Percentiles rank a stretch among this genome's conserved stretches.
Conservation (phyloP, 257 asterid genomes). For the Gardenia jasminoides region DNA sequence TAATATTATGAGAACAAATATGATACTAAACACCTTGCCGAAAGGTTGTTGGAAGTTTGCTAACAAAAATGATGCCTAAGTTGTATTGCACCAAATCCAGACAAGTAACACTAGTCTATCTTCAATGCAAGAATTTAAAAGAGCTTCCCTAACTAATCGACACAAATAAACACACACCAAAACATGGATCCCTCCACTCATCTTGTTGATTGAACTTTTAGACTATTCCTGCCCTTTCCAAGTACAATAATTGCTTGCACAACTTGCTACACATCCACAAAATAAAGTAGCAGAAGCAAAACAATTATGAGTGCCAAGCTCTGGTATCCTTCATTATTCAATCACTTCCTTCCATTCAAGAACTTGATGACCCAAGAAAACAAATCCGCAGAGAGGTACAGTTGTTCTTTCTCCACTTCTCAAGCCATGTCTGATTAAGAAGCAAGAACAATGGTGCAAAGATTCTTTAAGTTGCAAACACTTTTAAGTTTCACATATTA, state of each 20-base stretch:
- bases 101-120: neutral
- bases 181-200: slow-evolving; percentile 2
- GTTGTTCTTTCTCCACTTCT: neutral
- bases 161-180: neutral
- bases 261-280: slow-evolving; percentile 5
- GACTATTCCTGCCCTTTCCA: neutral
- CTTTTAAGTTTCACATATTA: slow-evolving; percentile 12
- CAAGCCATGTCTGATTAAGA: neutral
- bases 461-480: neutral
- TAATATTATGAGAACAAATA: neutral
- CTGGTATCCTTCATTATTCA: slow-evolving; percentile 12
- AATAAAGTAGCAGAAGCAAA: neutral
- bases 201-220: neutral
- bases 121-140: neutral
- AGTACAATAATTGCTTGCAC: neutral
- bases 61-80: neutral
- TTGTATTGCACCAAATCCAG: neutral
- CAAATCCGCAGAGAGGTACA: neutral
- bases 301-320: slow-evolving; percentile 10
- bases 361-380: slow-evolving; percentile 4
- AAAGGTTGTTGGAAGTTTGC: neutral
- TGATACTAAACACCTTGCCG: neutral
- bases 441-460: neutral
- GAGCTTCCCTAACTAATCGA: neutral
- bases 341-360: slow-evolving; percentile 1